These are phyloP conservation scores for Fusarium neocosmosporiellum DNA, from an alignment of 2,329 filamentous ascomycete genomes.

Conservation along the genomic window DNA sequence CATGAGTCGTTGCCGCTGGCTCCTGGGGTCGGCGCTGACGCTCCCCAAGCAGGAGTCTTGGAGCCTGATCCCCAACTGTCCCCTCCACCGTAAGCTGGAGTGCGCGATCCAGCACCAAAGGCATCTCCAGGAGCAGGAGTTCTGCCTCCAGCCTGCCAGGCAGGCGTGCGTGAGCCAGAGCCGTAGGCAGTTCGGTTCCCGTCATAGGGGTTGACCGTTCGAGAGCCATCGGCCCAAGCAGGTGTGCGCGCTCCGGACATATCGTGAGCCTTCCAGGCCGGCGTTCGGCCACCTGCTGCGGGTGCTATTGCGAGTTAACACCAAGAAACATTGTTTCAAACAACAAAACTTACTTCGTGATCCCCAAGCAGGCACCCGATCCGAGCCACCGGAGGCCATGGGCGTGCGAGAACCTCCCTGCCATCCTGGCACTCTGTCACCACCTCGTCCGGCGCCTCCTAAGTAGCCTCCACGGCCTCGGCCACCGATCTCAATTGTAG, in stretches of 20 bases:
- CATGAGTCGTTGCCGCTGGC: constrained; percentile 69
- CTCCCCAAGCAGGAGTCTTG: constrained; percentile 81
- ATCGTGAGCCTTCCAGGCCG: constrained; percentile 69
- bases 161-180: constrained; percentile 75
- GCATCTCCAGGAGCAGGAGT: constrained; percentile 71
- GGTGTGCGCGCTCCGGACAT: constrained; percentile 72
- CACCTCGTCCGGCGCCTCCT: constrained; percentile 58
- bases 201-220: constrained; percentile 77
- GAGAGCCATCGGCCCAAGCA: constrained; percentile 76
- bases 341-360: constrained; percentile 69
- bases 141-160: constrained; percentile 82
- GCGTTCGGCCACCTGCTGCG: constrained; percentile 68
- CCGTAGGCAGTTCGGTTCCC: constrained; percentile 84
- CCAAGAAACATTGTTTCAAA: not conserved
- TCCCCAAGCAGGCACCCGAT: constrained; percentile 83
- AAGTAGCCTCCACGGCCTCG: constrained; percentile 58
- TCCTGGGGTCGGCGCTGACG: constrained; percentile 68
- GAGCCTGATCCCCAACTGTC: constrained; percentile 76
- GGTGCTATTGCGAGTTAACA: constrained; percentile 59
- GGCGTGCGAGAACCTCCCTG: constrained; percentile 76
- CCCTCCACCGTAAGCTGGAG: constrained; percentile 68
- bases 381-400: constrained; percentile 67
- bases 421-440: constrained; percentile 66
- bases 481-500: constrained; percentile 77
- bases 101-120: constrained; percentile 76